Base-by-base conservation (phyloP, 108 stramenopile species). In the Asterionellopsis glacialis region DNA sequence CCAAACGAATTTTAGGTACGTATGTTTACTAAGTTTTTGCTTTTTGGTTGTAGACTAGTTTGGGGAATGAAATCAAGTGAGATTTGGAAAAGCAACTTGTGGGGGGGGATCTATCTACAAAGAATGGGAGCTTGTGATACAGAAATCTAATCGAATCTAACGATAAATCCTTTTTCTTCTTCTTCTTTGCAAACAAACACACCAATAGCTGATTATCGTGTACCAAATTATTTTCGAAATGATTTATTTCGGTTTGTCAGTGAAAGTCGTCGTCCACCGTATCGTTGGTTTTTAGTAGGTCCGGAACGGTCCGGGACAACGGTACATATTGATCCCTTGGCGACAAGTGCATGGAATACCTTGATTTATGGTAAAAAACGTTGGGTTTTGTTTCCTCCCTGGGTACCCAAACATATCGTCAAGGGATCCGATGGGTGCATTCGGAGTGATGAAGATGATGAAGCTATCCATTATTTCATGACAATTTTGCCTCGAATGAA, bases 341-440 rank as follows among this genome's bases (percentile, higher is more conserved):
- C 84, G 13, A 99, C 97, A 11, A 77, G 77, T 45, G 98, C 98
- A 19, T 99, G 98, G 98, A 99, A 99, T 74, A 97, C 98, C 1
- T 72, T 97, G 33, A 65, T 98, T 41, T 51, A 59, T 0, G 98
- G 98, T 0, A 64, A 88, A 54, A 99, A 99, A 70, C 88, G 95
- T 9, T 99, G 98, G 98, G 95, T 97, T 47, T 67, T 99, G 16
- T 98, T 99, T 64, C 97, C 97, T 12, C 98, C 98, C 9, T 77
- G 79, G 47, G 77, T 91, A 0, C 72, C 92, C 23, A 94, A 87
- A 64, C 55, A 61, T 27, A 72, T 97, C 13, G 96, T 91, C 27
- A 98, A 95, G 75, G 97, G 93, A 45, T 33, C 33, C 33, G n/a
- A n/a, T n/a, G 71, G 71, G 6, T 56, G 94, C 49, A 70, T 90